Conservation (phyloP, 1,284 basidiomycete genomes). For the Boletus semigastroideus region DNA sequence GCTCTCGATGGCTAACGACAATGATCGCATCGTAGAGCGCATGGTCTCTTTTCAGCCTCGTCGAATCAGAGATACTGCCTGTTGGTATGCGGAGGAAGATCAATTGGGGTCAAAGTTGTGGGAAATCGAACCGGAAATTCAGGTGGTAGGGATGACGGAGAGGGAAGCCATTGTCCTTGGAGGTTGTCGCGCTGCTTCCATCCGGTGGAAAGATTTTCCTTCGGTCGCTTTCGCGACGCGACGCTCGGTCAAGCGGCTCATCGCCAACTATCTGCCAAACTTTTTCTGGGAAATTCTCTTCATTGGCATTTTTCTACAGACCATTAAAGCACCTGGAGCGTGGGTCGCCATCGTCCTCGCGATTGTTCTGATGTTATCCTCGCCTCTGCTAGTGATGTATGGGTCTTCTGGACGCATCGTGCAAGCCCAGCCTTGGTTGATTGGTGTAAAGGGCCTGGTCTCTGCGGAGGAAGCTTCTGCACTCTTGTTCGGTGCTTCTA, state of each 20-base stretch:
- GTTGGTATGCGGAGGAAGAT: constrained; percentile 26
- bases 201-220: constrained; percentile 30
- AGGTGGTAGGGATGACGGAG: constrained; percentile 26
- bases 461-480: constrained; percentile 24
- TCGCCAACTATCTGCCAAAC: constrained; percentile 15
- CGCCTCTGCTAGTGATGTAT: constrained; percentile 20
- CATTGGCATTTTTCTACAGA: background rate
- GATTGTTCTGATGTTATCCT: constrained; percentile 17
- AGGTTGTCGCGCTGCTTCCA: constrained; percentile 27
- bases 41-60: constrained; percentile 25
- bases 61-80: background rate
- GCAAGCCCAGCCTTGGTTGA: constrained; percentile 25
- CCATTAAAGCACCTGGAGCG: background rate
- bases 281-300: constrained; percentile 9
- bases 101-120: constrained; percentile 22
- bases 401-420: constrained; percentile 23
- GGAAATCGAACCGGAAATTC: constrained; percentile 28
- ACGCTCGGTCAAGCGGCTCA: constrained; percentile 14
- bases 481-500: constrained; percentile 16
- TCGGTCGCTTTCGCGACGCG: constrained; percentile 16
- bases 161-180: constrained; percentile 25
- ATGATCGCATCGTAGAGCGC: constrained; percentile 26
- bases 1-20: constrained; percentile 31
- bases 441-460: constrained; percentile 28
- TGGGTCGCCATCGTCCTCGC: background rate